phyloP scores from a whole-genome alignment of 2,329 filamentous ascomycete species.

The Phialophora chinensis region DNA sequence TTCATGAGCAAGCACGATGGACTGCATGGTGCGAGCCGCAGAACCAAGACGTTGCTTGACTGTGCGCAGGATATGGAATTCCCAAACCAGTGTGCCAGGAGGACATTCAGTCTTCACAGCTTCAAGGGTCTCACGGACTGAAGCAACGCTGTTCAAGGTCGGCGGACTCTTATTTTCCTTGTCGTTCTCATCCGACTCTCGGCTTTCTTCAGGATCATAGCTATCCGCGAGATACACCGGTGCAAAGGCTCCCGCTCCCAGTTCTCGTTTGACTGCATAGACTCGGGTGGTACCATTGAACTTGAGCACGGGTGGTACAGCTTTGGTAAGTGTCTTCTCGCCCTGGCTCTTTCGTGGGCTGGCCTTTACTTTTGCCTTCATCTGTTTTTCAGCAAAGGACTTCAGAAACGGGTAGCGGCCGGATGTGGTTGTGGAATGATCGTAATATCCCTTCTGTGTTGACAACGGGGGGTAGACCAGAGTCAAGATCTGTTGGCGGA shows the following conservation, averaged over 20 bases:
- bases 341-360: conserved; percentile 57
- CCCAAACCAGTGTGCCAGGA: conserved; percentile 72
- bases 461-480: conserved; percentile 74
- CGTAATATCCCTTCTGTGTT: conserved; percentile 79
- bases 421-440: conserved; percentile 68
- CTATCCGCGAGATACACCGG: conserved; percentile 90
- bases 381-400: conserved; percentile 74
- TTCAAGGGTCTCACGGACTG: conserved; percentile 69
- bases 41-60: conserved; percentile 74
- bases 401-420: conserved; percentile 77
- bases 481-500: conserved; percentile 76
- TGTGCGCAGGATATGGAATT: conserved; percentile 93
- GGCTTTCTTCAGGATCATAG: conserved; percentile 61
- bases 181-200: conserved; percentile 53
- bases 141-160: conserved; percentile 40
- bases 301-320: conserved; percentile 67
- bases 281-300: conserved; percentile 69
- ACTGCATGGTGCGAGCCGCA: conserved; percentile 71
- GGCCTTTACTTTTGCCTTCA: conserved; percentile 51
- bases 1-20: conserved; percentile 82
- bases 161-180: conserved; percentile 54
- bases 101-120: conserved; percentile 95
- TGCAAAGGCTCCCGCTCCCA: conserved; percentile 92
- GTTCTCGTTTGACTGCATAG: conserved; percentile 81
- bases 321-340: conserved; percentile 61